Evolutionary conservation across 805 yeast species (phyloP), one percentile per base, ranked within the genome.

Genomic region (Yamadazyma nakazawae): DNA sequence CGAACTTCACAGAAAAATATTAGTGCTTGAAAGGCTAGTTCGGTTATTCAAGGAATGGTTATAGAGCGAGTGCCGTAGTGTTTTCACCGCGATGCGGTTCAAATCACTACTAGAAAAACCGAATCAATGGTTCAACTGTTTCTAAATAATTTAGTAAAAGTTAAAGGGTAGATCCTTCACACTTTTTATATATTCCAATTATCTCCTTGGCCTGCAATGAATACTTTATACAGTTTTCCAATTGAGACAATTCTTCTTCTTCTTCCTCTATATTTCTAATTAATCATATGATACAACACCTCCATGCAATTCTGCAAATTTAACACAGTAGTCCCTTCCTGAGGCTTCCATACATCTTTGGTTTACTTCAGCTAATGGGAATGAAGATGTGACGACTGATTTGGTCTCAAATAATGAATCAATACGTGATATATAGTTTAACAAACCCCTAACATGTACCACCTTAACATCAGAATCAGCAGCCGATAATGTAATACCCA

Each of bases 401-500:
- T 36, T 17, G 9, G 35, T 37, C 34, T 50, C 55, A 36, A 43
- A 56, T 13, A 59, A 21, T 11, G 49, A 45, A 5, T 44, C 45
- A n/a, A 50, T 48, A 8, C 34, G 37, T 11, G 43, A 17, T 13
- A 52, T 32, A 31, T 48, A 52, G 18, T 52, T 42, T 11, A 50
- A 32, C n/a, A 52, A 46, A 6, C 69, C 69, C 43, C 50, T 57
- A 14, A 63, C 52, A 43, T 63, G 61, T 6, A 66, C 52, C 11
- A 56, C 48, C 37, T 59, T 61, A 26, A 61, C 62, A 9, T 61
- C 60, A 24, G 54, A 51, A 47, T 66, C 69, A 12, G 66, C 60
- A 14, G 59, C 64, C 16, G 68, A 64, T 19, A 64, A 51, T 0
- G 65, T 51, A 5, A 66, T 47, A 3, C 64, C 59, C 57, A 66